A percentile compares a stretch with the other conserved stretches of the same genome.
These are phyloP conservation scores for Basidiobolus meristosporus DNA, from an alignment of 371 early-diverging fungal species.

Conservation along the genomic window DNA sequence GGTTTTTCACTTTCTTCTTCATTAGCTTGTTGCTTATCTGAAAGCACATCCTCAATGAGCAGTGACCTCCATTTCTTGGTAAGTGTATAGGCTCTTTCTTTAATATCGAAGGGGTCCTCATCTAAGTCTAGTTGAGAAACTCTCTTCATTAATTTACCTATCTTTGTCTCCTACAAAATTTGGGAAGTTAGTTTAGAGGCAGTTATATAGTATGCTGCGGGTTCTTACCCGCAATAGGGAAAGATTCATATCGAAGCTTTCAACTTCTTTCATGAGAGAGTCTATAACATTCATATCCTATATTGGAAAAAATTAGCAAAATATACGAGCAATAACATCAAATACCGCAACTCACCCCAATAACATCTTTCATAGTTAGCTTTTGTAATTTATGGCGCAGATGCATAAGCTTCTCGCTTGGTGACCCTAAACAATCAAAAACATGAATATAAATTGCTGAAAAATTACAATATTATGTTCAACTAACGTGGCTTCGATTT, in stretches of 20 bases:
- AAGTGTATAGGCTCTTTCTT: slow-evolving; percentile 2
- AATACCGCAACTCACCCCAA: too few species aligned
- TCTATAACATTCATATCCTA: neutral
- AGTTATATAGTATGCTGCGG: neutral
- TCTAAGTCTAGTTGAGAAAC: slow-evolving; percentile 2
- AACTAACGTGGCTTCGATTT: too few species aligned
- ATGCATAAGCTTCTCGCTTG: neutral
- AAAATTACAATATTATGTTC: too few species aligned
- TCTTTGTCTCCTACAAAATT: slow-evolving; percentile 6
- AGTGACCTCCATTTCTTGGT: slow-evolving; percentile 5
- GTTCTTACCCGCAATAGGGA: neutral
- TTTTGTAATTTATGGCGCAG: neutral
- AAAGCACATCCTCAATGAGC: neutral
- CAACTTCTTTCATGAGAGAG: neutral
- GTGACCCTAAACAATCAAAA: too few species aligned
- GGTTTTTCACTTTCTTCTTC: too few species aligned
- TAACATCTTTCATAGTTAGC: neutral
- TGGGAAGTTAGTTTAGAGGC: too few species aligned
- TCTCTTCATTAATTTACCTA: slow-evolving; percentile 6
- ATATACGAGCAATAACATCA: too few species aligned
- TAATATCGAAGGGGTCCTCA: slow-evolving; percentile 2
- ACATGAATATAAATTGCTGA: too few species aligned
- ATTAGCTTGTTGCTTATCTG: too few species aligned
- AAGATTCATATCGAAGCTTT: neutral
- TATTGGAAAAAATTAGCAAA: neutral